These are phyloP conservation scores for Calocera viscosa DNA, from an alignment of 768 basidiomycete genomes.

Conservation along the genomic window DNA sequence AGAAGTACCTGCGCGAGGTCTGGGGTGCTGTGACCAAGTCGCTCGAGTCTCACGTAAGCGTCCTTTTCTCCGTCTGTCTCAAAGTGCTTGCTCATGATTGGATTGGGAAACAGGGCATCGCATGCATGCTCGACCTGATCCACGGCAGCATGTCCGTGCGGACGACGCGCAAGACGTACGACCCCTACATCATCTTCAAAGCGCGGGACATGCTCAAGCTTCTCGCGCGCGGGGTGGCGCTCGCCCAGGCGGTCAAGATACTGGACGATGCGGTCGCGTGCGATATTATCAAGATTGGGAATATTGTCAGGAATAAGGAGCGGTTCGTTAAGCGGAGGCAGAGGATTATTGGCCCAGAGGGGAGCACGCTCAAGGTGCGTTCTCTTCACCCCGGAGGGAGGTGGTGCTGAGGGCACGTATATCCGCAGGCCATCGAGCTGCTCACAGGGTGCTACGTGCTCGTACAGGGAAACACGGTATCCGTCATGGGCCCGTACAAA, in stretches of 20 bases:
- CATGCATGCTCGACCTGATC: slow-evolving; percentile 85
- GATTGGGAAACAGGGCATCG: slow-evolving; percentile 75
- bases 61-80: not conserved
- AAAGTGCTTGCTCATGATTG: not conserved
- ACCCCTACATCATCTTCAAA: slow-evolving; percentile 93
- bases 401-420: not conserved
- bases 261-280: slow-evolving; percentile 81
- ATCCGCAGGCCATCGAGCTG: slow-evolving; percentile 78
- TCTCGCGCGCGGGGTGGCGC: slow-evolving; percentile 78
- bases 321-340: slow-evolving; percentile 92
- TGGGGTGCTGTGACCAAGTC: slow-evolving; percentile 85
- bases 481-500: slow-evolving; percentile 94
- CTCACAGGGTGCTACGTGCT: slow-evolving; percentile 93
- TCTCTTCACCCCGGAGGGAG: not conserved
- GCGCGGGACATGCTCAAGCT: slow-evolving; percentile 93
- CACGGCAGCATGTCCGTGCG: slow-evolving; percentile 96
- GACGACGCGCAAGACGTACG: slow-evolving; percentile 93
- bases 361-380: slow-evolving; percentile 86
- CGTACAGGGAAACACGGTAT: slow-evolving; percentile 96
- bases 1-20: slow-evolving; percentile 87
- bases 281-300: slow-evolving; percentile 98
- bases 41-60: slow-evolving; percentile 61
- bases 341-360: slow-evolving; percentile 93
- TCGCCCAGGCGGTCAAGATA: slow-evolving; percentile 77
- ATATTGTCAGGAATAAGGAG: slow-evolving; percentile 85